These are phyloP conservation scores for Solanum bukasovii DNA, from an alignment of 257 asterid genomes.

Conservation along the genomic window DNA sequence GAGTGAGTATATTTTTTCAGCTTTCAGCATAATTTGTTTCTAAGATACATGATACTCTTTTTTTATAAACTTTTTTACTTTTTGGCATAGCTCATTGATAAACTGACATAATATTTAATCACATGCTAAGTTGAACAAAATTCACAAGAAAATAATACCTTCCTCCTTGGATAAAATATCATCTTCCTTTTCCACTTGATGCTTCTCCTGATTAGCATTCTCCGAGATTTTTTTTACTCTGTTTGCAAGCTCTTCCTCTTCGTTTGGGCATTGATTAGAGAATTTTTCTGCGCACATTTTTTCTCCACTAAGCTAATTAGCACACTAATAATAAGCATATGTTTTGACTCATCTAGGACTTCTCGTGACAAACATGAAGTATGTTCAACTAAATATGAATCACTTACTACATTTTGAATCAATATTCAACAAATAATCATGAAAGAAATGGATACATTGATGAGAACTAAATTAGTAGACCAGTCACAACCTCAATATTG, in stretches of 20 bases:
- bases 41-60: not conserved
- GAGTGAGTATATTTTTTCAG: not conserved
- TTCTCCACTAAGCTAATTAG: not conserved
- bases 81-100: not conserved
- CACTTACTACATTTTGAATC: not conserved
- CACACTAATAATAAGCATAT: no score
- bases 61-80: no score
- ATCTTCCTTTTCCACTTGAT: not conserved
- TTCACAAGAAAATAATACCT: not conserved
- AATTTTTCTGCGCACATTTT: not conserved
- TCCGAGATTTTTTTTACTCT: not conserved
- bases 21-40: not conserved
- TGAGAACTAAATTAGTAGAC: no score
- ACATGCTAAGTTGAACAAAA: not conserved
- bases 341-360: not conserved
- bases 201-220: not conserved
- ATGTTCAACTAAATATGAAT: no score
- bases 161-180: not conserved
- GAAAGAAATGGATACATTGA: not conserved
- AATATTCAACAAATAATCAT: not conserved
- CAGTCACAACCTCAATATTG: not conserved
- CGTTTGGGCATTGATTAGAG: not conserved
- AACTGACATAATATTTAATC: not conserved
- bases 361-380: not conserved
- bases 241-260: not conserved